Evolutionary conservation across 768 basidiomycete genomes (phyloP), one percentile per base, ranked within the genome.

Genomic region (Boletus patriciae): DNA sequence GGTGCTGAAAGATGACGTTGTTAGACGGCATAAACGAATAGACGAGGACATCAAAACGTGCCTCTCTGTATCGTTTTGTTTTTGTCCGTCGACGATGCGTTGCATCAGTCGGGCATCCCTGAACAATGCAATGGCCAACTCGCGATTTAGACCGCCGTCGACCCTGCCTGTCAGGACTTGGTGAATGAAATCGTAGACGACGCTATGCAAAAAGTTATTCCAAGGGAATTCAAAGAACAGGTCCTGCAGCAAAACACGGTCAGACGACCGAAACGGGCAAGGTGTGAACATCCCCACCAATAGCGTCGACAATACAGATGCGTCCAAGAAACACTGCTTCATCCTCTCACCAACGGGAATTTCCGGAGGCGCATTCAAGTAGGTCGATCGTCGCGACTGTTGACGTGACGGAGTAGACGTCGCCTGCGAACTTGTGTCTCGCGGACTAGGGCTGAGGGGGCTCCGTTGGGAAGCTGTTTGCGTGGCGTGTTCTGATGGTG

Each of bases 131-230:
- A 95, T 74, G 21, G 87, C 86, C 33, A 98, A 80, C 62, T 94
- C 88, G 54, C 92, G 84, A 66, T 97, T 97, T 50, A 84, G 79
- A 4, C 91, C 87, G n/a, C 78, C 78, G 16, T 94, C 90, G 21
- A 94, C 81, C 25, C 86, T 83, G 15, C 94, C 95, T 2, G 91
- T 95, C 53, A 99, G 80, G 44, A 98, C 87, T 71, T 98, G 97
- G 68, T 98, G 97, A 1, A 98, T 79, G 55, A 97, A 77, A 70
- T 99, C 97, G 68, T 98, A 98, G 18, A 97, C 93, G 31, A 94
- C 88, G 65, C 92, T 94, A 70, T 99, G 97, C 31, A 98, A 75
- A 71, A 98, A 98, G 69, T 98, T 98, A 74, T 99, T 98, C 88
- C 92, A 93, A 1, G 95, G 94, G 66, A 88, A 97, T 58, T 90